A percentile compares a stretch with the other conserved stretches of the same genome.
Conservation (phyloP, 2,329 filamentous ascomycete species). For the Colletotrichum kahawae region DNA sequence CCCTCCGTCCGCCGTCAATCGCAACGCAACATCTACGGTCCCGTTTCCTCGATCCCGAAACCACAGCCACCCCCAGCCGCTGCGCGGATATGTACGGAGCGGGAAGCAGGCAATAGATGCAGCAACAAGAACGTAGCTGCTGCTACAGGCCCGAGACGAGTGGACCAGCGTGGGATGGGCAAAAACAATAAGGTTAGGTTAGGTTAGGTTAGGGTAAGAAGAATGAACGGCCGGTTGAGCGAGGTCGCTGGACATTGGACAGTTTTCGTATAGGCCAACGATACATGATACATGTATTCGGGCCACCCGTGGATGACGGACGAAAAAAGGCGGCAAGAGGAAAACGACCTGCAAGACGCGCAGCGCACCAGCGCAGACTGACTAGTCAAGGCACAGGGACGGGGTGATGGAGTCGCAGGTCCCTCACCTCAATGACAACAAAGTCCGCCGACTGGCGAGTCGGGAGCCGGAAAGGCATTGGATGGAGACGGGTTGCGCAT, state of each 20-base stretch:
- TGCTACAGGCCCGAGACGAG: neutral
- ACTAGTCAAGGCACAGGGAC: neutral
- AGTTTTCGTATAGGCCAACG: neutral
- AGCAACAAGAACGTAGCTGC: conserved; percentile 2
- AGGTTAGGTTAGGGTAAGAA: conserved; percentile 14
- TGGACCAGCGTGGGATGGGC: neutral
- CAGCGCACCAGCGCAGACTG: neutral
- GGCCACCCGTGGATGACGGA: conserved; percentile 4
- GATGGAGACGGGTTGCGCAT: neutral
- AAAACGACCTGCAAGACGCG: conserved; percentile 5
- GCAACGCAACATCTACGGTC: neutral
- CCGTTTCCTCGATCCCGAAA: neutral
- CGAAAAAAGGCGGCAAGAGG: neutral
- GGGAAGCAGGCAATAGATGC: conserved; percentile 9
- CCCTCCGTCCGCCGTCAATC: neutral
- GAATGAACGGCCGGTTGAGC: neutral
- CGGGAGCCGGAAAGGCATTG: conserved; percentile 11
- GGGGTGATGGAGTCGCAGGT: conserved; percentile 2
- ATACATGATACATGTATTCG: neutral
- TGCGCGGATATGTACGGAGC: neutral
- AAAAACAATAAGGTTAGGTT: conserved; percentile 9
- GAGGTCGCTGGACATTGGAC: neutral
- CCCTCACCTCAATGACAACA: neutral
- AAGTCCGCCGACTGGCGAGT: conserved; percentile 3
- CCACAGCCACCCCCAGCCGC: conserved; percentile 1